Percentiles rank a stretch among this genome's conserved stretches.
These are phyloP conservation scores for Miscanthus sacchariflorus DNA, from an alignment of 202 grass and related monocot genomes.

Conservation along the genomic window DNA sequence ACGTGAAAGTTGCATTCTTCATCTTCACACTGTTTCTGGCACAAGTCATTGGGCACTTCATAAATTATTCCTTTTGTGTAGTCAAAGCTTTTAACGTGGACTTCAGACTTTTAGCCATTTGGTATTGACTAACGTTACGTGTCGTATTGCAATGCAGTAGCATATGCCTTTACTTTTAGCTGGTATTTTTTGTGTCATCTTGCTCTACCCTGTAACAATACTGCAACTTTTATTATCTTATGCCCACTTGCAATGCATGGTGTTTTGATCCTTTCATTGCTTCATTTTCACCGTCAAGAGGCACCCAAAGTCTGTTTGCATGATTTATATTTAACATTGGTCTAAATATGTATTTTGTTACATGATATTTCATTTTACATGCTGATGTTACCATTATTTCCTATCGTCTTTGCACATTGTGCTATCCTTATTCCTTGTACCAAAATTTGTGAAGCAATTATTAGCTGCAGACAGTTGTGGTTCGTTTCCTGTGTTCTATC, in stretches of 20 bases:
- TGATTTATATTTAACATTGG: not conserved
- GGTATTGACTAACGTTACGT: not conserved
- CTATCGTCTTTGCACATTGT: not conserved
- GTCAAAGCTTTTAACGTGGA: not conserved
- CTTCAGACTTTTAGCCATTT: not conserved
- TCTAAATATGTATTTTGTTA: not conserved
- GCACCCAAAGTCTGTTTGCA: not conserved
- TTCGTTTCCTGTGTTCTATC: not conserved
- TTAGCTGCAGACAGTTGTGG: not conserved
- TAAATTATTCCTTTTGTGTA: not conserved
- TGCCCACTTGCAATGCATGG: not conserved
- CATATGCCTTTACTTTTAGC: not conserved
- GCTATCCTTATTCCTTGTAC: not conserved
- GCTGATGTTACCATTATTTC: not conserved
- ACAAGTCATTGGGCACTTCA: not conserved
- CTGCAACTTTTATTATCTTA: no score
- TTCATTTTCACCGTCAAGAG: not conserved
- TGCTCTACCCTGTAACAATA: not conserved
- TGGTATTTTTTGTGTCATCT: constrained; percentile 3
- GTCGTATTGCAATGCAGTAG: not conserved
- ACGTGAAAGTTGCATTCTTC: not conserved
- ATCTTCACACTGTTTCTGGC: not conserved
- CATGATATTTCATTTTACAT: no score
- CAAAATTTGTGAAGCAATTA: constrained; percentile 10
- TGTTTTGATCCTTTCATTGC: not conserved